Evolutionary conservation across 192 early-diverging fungal genomes (phyloP), one percentile per base, ranked within the genome.

Genomic region (Diversispora eburnea): DNA sequence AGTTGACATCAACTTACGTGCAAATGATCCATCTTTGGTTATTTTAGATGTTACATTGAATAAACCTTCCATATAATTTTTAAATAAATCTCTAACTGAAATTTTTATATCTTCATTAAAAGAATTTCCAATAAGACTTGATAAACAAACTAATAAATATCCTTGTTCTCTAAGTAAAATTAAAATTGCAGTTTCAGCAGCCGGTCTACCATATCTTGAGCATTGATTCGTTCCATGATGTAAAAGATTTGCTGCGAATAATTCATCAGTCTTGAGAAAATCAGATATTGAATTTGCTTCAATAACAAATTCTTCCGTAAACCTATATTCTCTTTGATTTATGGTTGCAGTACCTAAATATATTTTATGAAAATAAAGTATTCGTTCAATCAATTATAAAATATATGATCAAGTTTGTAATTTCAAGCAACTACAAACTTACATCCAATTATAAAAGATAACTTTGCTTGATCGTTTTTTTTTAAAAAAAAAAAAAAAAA

Each of bases 201-300:
- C 82, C 17, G 84, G 85, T 46, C 83, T 79, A 60, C 89, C 84
- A 52, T 86, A 89, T 45, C 78, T 77, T 69, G 88, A 80, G 47
- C 81, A 76, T 20, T 84, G 78, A 6, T 84, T 74, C 9, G 82
- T 75, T 1, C 86, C 86, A 65, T 83, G 72, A 57, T 85, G 82
- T 63, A 92, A 77, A 43, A 95, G 78, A 7, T 86, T 79, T 3
- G 91, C 84, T 5, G 94, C 94, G 10, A 85, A 72, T 67, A 88
- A 82, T 75, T 96, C 94, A 80, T 91, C 88, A 55, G 95, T 83
- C 25, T 89, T 84, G 41, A 98, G 81, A 70, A 92, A 84, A 77
- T 95, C 92, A 2, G 92, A 91, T 43, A 98, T 74, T 75, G 88
- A 82, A 64, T 90, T 76, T 8, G 86, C 86, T 42, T 87, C 83